A percentile compares a stretch with the other conserved stretches of the same genome.
phyloP scores from a whole-genome alignment of 176 grass and related monocot genomes.

The Areca catechu region DNA sequence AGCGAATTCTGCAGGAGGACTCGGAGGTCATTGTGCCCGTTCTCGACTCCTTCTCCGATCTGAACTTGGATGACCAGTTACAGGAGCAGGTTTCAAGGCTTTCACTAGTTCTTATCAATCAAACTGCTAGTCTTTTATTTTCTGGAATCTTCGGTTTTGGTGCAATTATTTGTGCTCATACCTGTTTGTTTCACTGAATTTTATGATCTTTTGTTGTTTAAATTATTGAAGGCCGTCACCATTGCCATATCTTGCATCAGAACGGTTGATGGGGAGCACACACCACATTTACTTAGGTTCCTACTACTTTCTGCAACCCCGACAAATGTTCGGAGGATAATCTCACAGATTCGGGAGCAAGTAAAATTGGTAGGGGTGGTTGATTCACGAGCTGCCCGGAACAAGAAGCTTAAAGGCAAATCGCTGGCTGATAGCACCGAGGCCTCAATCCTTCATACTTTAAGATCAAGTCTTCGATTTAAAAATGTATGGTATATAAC shows the following conservation, averaged over 20 bases:
- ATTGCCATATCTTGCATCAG: slow-evolving; percentile 85
- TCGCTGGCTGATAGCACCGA: slow-evolving; percentile 42
- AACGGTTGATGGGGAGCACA: slow-evolving; percentile 55
- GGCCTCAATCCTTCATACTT: slow-evolving; percentile 54
- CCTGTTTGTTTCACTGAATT: too few species aligned
- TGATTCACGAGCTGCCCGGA: slow-evolving; percentile 45
- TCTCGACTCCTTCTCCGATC: slow-evolving; percentile 64
- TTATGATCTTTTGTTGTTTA: too few species aligned
- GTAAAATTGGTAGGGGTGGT: slow-evolving; percentile 55
- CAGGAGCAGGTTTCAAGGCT: slow-evolving; percentile 60
- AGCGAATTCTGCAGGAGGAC: slow-evolving; percentile 67
- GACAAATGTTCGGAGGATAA: slow-evolving; percentile 62
- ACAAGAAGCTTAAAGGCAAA: slow-evolving; percentile 82
- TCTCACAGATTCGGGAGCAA: slow-evolving; percentile 72
- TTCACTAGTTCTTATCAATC: slow-evolving; percentile 7
- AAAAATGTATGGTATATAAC: slow-evolving; percentile 41
- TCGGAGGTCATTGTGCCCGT: slow-evolving; percentile 62
- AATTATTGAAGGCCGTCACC: slow-evolving; percentile 62
- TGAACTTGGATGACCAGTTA: slow-evolving; percentile 59
- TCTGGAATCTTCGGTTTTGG: slow-evolving; percentile 6
- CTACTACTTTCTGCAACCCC: slow-evolving; percentile 65
- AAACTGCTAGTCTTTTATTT: neutral
- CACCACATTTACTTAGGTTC: slow-evolving; percentile 82
- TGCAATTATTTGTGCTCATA: neutral
- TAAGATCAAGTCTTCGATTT: slow-evolving; percentile 77